Evolutionary conservation across 2,329 filamentous ascomycete genomes (phyloP), one percentile per base, ranked within the genome.

Genomic region (Ophiostoma quercus): DNA sequence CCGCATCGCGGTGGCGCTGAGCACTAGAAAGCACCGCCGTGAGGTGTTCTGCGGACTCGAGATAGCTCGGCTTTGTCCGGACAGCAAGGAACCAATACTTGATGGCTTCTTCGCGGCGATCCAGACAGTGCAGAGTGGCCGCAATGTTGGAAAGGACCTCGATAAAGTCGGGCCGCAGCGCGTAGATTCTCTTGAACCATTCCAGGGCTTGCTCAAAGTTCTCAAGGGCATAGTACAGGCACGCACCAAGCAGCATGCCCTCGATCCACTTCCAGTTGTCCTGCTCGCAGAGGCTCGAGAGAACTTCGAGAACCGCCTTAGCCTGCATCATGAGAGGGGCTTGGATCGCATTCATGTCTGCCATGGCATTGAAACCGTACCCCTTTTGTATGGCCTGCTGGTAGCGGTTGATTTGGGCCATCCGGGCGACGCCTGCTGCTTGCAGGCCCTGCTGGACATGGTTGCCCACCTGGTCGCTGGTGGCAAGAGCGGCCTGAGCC

Each of bases 101-200:
- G 77, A 97, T 90, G 7, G 95, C 95, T 76, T 98, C 94, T 66
- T 90, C 85, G 71, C 90, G 90, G 71, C 90, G 88, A 72, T 92
- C 89, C 11, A 98, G 84, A 70, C 93, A 93, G 74, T 97, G 88
- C 32, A 97, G 82, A 0, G 94, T 93, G 29, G 94, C 94, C 29
- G 94, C 95, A 72, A 96, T 87, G 77, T 98, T 98, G 29, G 94
- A 97, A 62, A 95, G 90, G 29, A 94, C 93, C 81, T 99, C 95
- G 67, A 97, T 90, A 77, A 97, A 92, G 75, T 81, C 84, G 66
- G 83, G 78, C 75, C 89, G 84, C 68, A 89, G 74, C 62, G 79
- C 79, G 60, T 84, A 80, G 71, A 89, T 85, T 73, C 88, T 87
- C 71, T 84, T 87, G 77, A 92, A 94, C 89, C 89, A 92, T 71